These are phyloP conservation scores for Colletotrichum chlorophyti DNA, from an alignment of 2,329 filamentous ascomycete genomes.

Conservation along the genomic window DNA sequence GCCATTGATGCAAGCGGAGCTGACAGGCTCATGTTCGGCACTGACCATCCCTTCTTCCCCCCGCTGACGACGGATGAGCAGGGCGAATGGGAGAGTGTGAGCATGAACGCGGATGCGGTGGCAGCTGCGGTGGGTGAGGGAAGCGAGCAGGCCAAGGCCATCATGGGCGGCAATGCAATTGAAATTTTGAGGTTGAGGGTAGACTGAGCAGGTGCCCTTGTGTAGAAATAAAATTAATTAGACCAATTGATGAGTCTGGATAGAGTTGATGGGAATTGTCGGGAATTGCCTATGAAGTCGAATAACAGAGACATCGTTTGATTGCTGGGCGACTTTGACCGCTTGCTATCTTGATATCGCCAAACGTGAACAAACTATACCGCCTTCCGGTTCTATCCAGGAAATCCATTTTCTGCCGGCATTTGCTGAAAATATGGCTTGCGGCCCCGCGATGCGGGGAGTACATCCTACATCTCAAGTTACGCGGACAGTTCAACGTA, in stretches of 20 bases:
- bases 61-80: slow-evolving; percentile 68
- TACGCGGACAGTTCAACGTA: not conserved
- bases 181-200: slow-evolving; percentile 47
- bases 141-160: slow-evolving; percentile 52
- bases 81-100: slow-evolving; percentile 74
- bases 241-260: not conserved
- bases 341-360: not conserved
- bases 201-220: not conserved
- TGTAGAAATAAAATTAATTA: not conserved
- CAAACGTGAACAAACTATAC: fast-evolving
- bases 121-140: slow-evolving; percentile 54
- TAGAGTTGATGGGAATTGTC: not conserved
- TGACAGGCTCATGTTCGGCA: slow-evolving; percentile 80
- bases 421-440: slow-evolving; percentile 24
- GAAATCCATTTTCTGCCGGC: slow-evolving; percentile 12
- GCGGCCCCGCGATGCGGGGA: slow-evolving; percentile 9
- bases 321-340: not conserved
- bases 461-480: slow-evolving; percentile 1
- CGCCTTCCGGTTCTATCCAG: not conserved
- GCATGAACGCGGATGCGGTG: slow-evolving; percentile 58
- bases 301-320: not conserved
- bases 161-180: slow-evolving; percentile 67
- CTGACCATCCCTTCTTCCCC: slow-evolving; percentile 87
- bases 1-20: slow-evolving; percentile 70
- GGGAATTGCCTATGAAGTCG: slow-evolving; percentile 4